A percentile compares a stretch with the other conserved stretches of the same genome.
Conservation (phyloP, 148 eudicot genomes). For the Vaccinium myrtillus region DNA sequence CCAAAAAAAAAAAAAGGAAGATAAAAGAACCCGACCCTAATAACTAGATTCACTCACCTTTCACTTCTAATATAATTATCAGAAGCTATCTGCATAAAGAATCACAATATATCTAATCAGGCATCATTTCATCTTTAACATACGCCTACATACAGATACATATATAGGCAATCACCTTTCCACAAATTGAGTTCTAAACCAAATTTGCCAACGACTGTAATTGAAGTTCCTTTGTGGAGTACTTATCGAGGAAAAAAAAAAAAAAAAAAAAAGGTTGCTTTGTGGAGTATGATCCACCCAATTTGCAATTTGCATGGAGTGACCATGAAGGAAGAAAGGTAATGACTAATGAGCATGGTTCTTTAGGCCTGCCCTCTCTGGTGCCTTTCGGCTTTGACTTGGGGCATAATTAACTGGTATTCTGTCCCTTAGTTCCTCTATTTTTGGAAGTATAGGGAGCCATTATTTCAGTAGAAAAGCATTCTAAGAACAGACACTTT, state of each 20-base stretch:
- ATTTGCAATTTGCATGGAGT: not conserved
- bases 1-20: too few relatives aligned
- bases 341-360: not conserved
- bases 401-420: not conserved
- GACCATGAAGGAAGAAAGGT: not conserved
- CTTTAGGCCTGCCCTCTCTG: not conserved
- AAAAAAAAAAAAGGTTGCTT: too few relatives aligned
- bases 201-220: not conserved
- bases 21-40: not conserved
- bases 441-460: not conserved
- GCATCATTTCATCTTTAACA: too few relatives aligned
- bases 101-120: not conserved
- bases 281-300: too few relatives aligned
- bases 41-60: not conserved
- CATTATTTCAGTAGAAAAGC: not conserved
- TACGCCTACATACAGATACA: not conserved
- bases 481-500: not conserved
- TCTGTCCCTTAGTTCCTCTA: not conserved
- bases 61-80: not conserved
- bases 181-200: not conserved
- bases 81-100: slow-evolving; percentile 9
- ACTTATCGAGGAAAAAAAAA: too few relatives aligned
- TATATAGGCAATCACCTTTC: not conserved
- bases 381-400: too few relatives aligned
- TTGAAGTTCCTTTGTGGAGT: not conserved